These are phyloP conservation scores for Bullera alba DNA, from an alignment of 768 basidiomycete genomes.

Conservation along the genomic window DNA sequence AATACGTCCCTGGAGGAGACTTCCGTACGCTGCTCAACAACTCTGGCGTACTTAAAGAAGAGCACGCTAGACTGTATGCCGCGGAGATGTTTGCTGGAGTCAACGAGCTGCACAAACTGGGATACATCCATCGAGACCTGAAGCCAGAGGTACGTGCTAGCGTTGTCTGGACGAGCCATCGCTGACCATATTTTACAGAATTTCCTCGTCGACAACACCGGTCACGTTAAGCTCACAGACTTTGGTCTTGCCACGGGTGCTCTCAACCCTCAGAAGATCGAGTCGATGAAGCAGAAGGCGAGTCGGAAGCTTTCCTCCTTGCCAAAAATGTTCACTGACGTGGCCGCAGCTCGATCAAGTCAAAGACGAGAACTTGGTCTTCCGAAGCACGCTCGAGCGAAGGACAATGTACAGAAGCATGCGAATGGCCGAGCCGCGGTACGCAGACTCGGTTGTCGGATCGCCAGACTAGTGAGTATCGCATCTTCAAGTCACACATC, in stretches of 20 bases:
- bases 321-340: slow-evolving; percentile 5
- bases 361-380: slow-evolving; percentile 82
- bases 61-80: slow-evolving; percentile 94
- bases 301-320: slow-evolving; percentile 8
- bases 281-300: slow-evolving; percentile 87
- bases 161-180: background rate
- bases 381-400: slow-evolving; percentile 86
- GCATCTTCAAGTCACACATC: background rate
- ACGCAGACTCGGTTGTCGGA: slow-evolving; percentile 95
- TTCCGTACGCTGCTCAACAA: slow-evolving; percentile 97
- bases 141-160: slow-evolving; percentile 75
- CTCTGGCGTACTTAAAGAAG: slow-evolving; percentile 93
- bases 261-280: slow-evolving; percentile 86
- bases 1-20: slow-evolving; percentile 97
- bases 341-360: slow-evolving; percentile 77
- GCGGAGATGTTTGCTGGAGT: slow-evolving; percentile 96
- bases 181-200: slow-evolving; percentile 55
- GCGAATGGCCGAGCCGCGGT: slow-evolving; percentile 79
- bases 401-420: slow-evolving; percentile 91
- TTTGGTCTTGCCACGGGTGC: slow-evolving; percentile 97
- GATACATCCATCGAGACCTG: slow-evolving; percentile 95
- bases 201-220: slow-evolving; percentile 88
- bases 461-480: slow-evolving; percentile 73
- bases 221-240: slow-evolving; percentile 87
- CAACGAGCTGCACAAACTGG: slow-evolving; percentile 88